Evolutionary conservation across 1,139 yeast genomes (phyloP), one percentile per base, ranked within the genome.

Genomic region (Scheffersomyces quercinus): DNA sequence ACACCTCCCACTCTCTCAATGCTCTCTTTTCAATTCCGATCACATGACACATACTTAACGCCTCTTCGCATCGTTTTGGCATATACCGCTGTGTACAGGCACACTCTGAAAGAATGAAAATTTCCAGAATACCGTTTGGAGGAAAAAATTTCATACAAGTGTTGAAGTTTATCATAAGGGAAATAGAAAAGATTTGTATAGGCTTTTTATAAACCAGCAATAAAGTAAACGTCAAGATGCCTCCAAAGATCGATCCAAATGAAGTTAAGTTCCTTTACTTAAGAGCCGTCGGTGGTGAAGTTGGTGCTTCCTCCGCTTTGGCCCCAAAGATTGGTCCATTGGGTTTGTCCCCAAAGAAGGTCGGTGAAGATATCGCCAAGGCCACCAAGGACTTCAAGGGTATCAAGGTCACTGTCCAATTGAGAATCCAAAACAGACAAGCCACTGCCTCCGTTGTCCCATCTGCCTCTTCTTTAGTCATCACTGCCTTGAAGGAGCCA

Each of bases 201-300:
- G 35, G 35, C 35, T 31, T 31, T 31, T 31, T 31, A 31, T 15
- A 14, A 31, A 31, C 14, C 35, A 31, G 15, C 20, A 20, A 31
- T 31, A 31, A 20, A 31, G 15, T 43, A 39, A 52, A 43, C 48
- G 26, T 20, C 60, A 70, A 65, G 55, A 87, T 87, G 95, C 95
- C 95, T 80, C 95, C 95, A 83, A 88, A 93, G 84, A 83, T 91
- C 82, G 99, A 93, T 79, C 99, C 99, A 73, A 79, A 65, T 82
- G 99, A 93, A 88, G 97, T 93, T 74, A 91, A 91, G 81, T 89
- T 81, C 88, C 83, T 93, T 81, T 93, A 91, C 90, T 83, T 93
- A 79, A 89, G 99, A 88, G 98, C 99, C 78, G 95, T 91, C 65
- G 99, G 99, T 87, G 99, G 99, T 84, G 99, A 93, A 84, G 96